These are phyloP conservation scores for Lipomyces orientalis DNA, from an alignment of 805 yeast species.

Conservation along the genomic window DNA sequence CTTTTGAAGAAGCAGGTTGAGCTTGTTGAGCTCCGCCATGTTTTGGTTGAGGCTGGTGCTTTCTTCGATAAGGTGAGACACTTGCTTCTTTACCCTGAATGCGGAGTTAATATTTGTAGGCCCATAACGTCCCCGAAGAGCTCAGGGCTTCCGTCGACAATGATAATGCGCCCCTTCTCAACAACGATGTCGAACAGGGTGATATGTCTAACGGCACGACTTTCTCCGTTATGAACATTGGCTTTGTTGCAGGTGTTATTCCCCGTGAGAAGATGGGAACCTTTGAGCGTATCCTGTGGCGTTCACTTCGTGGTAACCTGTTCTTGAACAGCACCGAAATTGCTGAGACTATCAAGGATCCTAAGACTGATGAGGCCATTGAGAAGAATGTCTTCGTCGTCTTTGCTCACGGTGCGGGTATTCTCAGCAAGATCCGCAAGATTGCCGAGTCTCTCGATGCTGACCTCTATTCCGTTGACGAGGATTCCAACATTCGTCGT, in stretches of 20 bases:
- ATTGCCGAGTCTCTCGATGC: conserved; percentile 93
- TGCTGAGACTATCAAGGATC: conserved; percentile 69
- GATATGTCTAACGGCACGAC: conserved; percentile 28
- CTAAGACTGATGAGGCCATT: conserved; percentile 59
- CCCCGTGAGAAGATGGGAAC: conserved; percentile 69
- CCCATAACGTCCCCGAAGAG: conserved; percentile 42
- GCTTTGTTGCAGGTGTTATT: conserved; percentile 81
- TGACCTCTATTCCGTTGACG: conserved; percentile 66
- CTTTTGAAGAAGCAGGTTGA: conserved; percentile 67
- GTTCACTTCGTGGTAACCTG: conserved; percentile 90
- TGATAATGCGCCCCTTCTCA: conserved; percentile 48
- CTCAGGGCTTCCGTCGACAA: conserved; percentile 46
- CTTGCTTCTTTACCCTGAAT: not conserved
- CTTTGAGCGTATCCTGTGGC: conserved; percentile 85
- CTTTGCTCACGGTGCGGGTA: conserved; percentile 85
- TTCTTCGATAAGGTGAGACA: conserved; percentile 47
- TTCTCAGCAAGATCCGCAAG: conserved; percentile 73
- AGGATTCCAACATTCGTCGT: conserved; percentile 49
- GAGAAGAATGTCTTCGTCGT: conserved; percentile 85
- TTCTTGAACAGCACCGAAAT: conserved; percentile 77
- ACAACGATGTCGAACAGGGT: conserved; percentile 46
- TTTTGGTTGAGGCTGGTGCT: conserved; percentile 55
- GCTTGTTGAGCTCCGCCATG: conserved; percentile 74
- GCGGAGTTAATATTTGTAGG: conserved; percentile 33
- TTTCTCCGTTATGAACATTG: conserved; percentile 46